These are phyloP conservation scores for Rhodotorula paludigena DNA, from an alignment of 768 basidiomycete species.

Conservation along the genomic window DNA sequence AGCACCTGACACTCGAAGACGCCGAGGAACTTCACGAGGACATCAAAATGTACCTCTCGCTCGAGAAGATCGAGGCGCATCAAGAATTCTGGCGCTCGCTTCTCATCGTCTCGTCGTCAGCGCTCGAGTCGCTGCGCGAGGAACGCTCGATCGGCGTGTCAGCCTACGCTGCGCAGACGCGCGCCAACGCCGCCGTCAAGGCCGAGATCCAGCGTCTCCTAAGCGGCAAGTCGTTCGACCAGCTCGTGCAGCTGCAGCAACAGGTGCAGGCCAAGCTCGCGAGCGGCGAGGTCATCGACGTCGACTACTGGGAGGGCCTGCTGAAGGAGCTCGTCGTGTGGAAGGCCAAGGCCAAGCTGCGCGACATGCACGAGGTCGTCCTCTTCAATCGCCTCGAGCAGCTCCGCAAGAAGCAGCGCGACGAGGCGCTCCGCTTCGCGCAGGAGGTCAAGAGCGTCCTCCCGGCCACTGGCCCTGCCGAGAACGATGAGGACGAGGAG, in stretches of 20 bases:
- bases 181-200: constrained; percentile 57
- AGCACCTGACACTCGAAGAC: constrained; percentile 82
- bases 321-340: constrained; percentile 88
- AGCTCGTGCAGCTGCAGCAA: constrained; percentile 73
- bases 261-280: constrained; percentile 81
- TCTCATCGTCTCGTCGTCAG: constrained; percentile 93
- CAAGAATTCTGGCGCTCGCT: constrained; percentile 99
- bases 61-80: constrained; percentile 77
- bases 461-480: constrained; percentile 62
- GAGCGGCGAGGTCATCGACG: constrained; percentile 90
- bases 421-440: constrained; percentile 89
- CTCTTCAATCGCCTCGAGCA: constrained; percentile 94
- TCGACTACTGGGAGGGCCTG: constrained; percentile 94
- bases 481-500: constrained; percentile 46
- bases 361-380: constrained; percentile 88
- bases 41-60: constrained; percentile 80
- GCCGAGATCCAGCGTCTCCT: constrained; percentile 74
- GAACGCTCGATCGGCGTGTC: constrained; percentile 49
- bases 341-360: constrained; percentile 96
- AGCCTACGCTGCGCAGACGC: constrained; percentile 40
- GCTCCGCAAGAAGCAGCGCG: constrained; percentile 87
- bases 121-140: constrained; percentile 67
- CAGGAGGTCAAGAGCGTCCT: constrained; percentile 59
- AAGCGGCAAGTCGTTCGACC: constrained; percentile 76
- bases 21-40: constrained; percentile 90